Evolutionary conservation across 805 yeast species (phyloP).

Genomic region (Candida parachauliodes): DNA sequence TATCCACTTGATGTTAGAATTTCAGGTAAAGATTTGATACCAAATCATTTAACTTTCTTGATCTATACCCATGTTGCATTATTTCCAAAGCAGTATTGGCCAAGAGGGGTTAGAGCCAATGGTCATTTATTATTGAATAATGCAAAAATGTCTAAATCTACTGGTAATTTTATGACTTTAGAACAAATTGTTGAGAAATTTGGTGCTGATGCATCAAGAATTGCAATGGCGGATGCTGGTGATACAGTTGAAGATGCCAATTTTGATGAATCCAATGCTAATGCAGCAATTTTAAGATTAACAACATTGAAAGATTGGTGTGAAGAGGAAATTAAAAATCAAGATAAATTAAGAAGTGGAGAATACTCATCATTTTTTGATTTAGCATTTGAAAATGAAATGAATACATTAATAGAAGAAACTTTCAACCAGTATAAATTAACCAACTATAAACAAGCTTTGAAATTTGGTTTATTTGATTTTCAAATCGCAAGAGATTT

Average conservation of each 20-base stretch:
- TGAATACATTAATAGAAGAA: conserved; percentile 75
- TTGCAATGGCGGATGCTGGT: conserved; percentile 98
- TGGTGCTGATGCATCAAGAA: conserved; percentile 97
- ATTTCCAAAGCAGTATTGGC: conserved; percentile 91
- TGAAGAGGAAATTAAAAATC: conserved; percentile 63
- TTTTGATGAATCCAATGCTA: conserved; percentile 93
- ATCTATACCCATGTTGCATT: conserved; percentile 89
- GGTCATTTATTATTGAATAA: conserved; percentile 95
- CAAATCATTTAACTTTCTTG: conserved; percentile 95
- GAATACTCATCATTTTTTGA: conserved; percentile 67
- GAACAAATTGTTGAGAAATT: conserved; percentile 79
- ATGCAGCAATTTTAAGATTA: conserved; percentile 93
- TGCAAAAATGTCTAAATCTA: conserved; percentile 96
- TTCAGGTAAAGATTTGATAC: conserved; percentile 95
- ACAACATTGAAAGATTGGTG: conserved; percentile 93
- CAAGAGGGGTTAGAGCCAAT: conserved; percentile 87
- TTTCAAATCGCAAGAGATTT: conserved; percentile 94
- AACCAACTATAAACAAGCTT: conserved; percentile 82
- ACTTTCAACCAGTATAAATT: conserved; percentile 65
- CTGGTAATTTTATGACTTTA: conserved; percentile 94
- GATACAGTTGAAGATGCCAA: conserved; percentile 97
- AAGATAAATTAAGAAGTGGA: conserved; percentile 49
- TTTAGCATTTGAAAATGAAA: conserved; percentile 86
- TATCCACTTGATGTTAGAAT: conserved; percentile 91
- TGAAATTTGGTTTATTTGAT: conserved; percentile 89